These are phyloP conservation scores for Clonostachys chloroleuca DNA, from an alignment of 2,329 filamentous ascomycete species.

Conservation along the genomic window DNA sequence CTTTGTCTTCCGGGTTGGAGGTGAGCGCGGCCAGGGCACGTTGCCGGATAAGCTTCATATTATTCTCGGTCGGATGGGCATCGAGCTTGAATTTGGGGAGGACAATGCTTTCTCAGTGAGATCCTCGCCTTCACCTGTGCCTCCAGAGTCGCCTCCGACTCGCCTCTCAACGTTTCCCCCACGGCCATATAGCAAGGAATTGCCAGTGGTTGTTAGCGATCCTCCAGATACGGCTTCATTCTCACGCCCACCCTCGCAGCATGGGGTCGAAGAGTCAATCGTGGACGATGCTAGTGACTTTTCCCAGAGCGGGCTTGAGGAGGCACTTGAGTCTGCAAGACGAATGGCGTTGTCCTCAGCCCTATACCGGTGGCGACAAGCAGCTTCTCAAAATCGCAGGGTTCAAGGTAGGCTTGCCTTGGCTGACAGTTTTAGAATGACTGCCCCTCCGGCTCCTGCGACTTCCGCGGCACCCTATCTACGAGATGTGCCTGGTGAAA, in stretches of 20 bases:
- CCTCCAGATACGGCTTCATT: no score
- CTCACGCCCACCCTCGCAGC: no score
- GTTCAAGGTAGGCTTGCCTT: not conserved
- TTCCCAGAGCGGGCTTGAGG: no score
- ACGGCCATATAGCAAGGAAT: no score
- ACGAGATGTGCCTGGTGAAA: no score
- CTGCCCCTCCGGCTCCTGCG: no score
- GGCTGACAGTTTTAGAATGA: not conserved
- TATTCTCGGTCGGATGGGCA: conserved; percentile 65
- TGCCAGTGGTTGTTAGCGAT: no score
- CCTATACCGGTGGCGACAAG: conserved; percentile 1
- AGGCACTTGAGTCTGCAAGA: not conserved
- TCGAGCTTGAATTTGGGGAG: conserved; percentile 60
- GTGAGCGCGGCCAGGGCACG: conserved; percentile 49
- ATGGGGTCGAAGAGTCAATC: no score
- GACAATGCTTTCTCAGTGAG: conserved; percentile 14
- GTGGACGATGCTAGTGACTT: no score
- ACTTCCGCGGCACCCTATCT: no score
- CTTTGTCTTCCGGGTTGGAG: conserved; percentile 75
- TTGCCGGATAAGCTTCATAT: conserved; percentile 68
- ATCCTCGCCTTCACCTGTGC: conserved; percentile 6
- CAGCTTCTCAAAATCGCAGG: not conserved
- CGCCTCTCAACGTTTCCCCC: not conserved
- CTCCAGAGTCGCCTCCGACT: not conserved
- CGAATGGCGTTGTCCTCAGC: not conserved